These are phyloP conservation scores for Lagenidium giganteum DNA, from an alignment of 352 stramenopile species.

Conservation along the genomic window DNA sequence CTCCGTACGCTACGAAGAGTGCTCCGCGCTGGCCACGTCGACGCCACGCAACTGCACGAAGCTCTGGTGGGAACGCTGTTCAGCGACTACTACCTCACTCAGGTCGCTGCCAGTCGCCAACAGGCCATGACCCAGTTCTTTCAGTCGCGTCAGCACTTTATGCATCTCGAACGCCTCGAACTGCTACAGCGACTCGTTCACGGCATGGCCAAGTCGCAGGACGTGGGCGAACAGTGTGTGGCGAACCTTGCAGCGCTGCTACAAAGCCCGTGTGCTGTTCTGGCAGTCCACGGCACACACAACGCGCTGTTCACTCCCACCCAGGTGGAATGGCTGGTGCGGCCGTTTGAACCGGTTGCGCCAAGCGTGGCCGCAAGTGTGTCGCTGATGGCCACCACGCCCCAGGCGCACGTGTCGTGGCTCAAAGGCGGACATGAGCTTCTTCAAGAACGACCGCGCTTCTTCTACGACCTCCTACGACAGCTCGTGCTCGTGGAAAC, in stretches of 20 bases:
- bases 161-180: conserved; percentile 23
- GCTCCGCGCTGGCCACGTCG: conserved; percentile 3
- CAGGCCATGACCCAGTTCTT: conserved; percentile 51
- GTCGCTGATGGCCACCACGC: no score
- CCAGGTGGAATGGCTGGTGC: conserved; percentile 26
- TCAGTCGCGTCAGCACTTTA: conserved; percentile 32
- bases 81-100: conserved; percentile 58
- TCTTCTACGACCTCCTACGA: conserved; percentile 47
- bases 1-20: conserved; percentile 18
- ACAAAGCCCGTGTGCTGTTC: conserved; percentile 30
- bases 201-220: conserved; percentile 37
- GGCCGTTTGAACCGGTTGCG: no score
- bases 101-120: conserved; percentile 36
- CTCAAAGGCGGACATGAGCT: conserved; percentile 75
- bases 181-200: conserved; percentile 34
- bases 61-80: conserved; percentile 36
- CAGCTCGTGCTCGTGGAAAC: conserved; percentile 23
- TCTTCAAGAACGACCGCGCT: conserved; percentile 50
- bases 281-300: conserved; percentile 56
- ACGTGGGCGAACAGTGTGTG: conserved; percentile 14
- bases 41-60: conserved; percentile 40
- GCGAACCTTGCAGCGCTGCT: conserved; percentile 24
- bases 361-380: no score
- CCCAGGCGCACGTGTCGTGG: conserved; percentile 51
- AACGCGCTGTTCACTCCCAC: conserved; percentile 35